phyloP scores from a whole-genome alignment of 495 filamentous ascomycete genomes.

The Immersiella caudata region DNA sequence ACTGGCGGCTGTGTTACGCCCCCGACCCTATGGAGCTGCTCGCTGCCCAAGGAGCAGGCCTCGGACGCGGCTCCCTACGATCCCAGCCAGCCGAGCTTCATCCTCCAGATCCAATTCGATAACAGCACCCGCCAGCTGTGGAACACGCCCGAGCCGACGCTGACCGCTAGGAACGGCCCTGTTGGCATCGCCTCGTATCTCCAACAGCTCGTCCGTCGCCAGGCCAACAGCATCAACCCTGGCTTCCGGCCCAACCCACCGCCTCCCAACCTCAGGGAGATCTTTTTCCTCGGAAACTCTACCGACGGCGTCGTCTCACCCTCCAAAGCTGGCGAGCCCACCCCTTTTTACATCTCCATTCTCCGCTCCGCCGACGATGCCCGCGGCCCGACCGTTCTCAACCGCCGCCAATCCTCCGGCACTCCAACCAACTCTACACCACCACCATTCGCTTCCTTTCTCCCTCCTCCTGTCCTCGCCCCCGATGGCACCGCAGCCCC shows the following conservation, averaged over 20 bases:
- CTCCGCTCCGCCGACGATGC: slow-evolving; percentile 39
- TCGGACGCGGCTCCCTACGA: slow-evolving; percentile 59
- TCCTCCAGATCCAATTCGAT: slow-evolving; percentile 76
- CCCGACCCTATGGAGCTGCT: slow-evolving; percentile 78
- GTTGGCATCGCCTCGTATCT: slow-evolving; percentile 20
- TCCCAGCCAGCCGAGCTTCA: slow-evolving; percentile 72
- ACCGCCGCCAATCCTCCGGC: slow-evolving; percentile 32
- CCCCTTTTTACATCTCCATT: slow-evolving; percentile 68
- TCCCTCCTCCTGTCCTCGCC: slow-evolving; percentile 63
- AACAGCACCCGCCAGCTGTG: slow-evolving; percentile 62
- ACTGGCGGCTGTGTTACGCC: slow-evolving; percentile 69
- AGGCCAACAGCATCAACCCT: neutral
- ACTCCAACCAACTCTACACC: slow-evolving; percentile 33
- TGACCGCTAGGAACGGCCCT: slow-evolving; percentile 8
- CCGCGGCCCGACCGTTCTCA: slow-evolving; percentile 39
- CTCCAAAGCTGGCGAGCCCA: slow-evolving; percentile 66
- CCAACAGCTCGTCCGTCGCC: slow-evolving; percentile 5
- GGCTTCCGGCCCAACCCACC: slow-evolving; percentile 56
- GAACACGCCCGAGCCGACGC: slow-evolving; percentile 37
- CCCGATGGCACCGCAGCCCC: slow-evolving; percentile 71
- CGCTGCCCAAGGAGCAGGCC: slow-evolving; percentile 74
- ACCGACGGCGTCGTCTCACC: slow-evolving; percentile 67
- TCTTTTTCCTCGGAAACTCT: slow-evolving; percentile 78
- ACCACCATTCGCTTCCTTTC: slow-evolving; percentile 42
- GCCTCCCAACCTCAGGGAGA: slow-evolving; percentile 68